Conservation (phyloP, 768 basidiomycete genomes). For the Omphalotus guepiniiformis region DNA sequence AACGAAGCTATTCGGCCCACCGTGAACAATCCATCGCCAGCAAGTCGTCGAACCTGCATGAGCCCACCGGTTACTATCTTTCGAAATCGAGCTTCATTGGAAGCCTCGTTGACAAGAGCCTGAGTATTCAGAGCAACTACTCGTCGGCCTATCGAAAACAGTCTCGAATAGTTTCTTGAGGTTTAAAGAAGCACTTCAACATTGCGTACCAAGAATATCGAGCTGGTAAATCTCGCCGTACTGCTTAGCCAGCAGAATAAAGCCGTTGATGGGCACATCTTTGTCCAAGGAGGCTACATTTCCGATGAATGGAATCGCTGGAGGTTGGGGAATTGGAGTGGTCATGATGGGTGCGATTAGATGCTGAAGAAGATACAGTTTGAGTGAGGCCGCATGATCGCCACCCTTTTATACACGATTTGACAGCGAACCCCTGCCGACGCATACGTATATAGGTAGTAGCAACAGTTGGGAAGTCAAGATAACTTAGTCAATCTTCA, state of each 20-base stretch:
- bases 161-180: not conserved
- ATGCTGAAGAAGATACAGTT: too few species aligned
- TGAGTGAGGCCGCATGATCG: too few species aligned
- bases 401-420: too few species aligned
- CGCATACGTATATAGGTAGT: too few species aligned
- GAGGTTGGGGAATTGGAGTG: constrained; percentile 37
- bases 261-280: constrained; percentile 32
- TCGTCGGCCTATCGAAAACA: constrained; percentile 17
- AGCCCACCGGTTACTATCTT: constrained; percentile 34
- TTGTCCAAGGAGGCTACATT: constrained; percentile 31
- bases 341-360: constrained; percentile 24
- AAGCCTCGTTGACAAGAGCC: constrained; percentile 35
- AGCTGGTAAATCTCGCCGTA: constrained; percentile 41
- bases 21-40: constrained; percentile 39
- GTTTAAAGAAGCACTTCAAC: not conserved
- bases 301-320: constrained; percentile 37
- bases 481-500: too few species aligned
- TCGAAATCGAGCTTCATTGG: constrained; percentile 38
- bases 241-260: constrained; percentile 31
- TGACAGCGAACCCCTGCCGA: too few species aligned
- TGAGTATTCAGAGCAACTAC: constrained; percentile 29
- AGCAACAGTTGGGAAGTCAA: too few species aligned
- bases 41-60: constrained; percentile 29
- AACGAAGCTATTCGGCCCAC: constrained; percentile 16
- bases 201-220: constrained; percentile 27